These are phyloP conservation scores for Atkinsonella hypoxylon DNA, from an alignment of 2,329 filamentous ascomycete species.

Conservation along the genomic window DNA sequence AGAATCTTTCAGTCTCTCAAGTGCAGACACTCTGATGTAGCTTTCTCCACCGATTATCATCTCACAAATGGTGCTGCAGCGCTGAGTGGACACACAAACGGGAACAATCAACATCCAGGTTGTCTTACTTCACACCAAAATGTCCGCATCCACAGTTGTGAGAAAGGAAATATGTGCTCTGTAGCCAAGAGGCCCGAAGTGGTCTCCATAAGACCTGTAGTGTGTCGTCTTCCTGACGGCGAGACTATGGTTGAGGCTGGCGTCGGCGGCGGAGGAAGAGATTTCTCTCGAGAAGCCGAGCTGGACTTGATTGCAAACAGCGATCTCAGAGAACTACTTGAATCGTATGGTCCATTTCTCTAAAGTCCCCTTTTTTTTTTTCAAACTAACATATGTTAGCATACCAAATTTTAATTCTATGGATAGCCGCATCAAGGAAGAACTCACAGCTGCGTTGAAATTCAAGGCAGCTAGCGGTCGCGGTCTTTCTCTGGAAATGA, in stretches of 20 bases:
- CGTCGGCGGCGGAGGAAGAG: constrained; percentile 66
- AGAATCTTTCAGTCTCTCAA: constrained; percentile 56
- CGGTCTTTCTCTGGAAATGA: constrained; percentile 15
- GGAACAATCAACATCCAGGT: constrained; percentile 57
- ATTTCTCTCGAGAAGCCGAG: constrained; percentile 56
- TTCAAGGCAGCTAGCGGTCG: constrained; percentile 13
- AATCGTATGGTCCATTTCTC: constrained; percentile 16
- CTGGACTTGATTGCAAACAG: constrained; percentile 46
- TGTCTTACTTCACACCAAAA: constrained; percentile 55
- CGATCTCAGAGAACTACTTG: constrained; percentile 37
- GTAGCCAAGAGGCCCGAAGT: constrained; percentile 36
- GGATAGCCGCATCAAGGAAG: constrained; percentile 4
- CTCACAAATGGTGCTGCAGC: constrained; percentile 49
- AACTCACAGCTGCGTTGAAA: constrained; percentile 8
- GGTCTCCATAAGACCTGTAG: constrained; percentile 68
- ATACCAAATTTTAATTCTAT: constrained; percentile 8
- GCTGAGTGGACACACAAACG: constrained; percentile 62
- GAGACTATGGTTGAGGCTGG: constrained; percentile 60
- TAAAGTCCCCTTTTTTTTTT: too few relatives aligned
- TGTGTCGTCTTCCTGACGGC: constrained; percentile 50
- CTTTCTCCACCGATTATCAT: constrained; percentile 28
- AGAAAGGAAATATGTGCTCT: constrained; percentile 54
- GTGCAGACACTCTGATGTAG: constrained; percentile 27
- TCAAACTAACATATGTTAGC: constrained; percentile 8
- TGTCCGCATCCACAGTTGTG: constrained; percentile 74